phyloP scores from a whole-genome alignment of 305 asterid genomes.

The Solanum hybrid region DNA sequence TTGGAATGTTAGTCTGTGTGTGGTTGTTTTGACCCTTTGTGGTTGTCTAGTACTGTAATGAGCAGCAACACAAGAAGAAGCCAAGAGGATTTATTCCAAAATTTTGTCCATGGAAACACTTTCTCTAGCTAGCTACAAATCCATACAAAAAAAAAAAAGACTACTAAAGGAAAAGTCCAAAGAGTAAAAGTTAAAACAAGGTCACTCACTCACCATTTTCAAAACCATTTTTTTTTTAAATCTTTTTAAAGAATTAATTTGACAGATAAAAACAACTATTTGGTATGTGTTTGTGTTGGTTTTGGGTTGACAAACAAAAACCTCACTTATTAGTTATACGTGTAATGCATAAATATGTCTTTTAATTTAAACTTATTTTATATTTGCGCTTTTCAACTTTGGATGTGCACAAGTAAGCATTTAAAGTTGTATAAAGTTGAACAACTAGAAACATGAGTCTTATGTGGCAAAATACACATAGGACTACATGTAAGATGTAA shows the following conservation, averaged over 20 bases:
- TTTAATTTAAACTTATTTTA: no score
- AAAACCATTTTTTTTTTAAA: conserved; percentile 6
- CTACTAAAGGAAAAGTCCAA: conserved; percentile 11
- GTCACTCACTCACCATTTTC: conserved; percentile 34
- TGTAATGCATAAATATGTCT: no score
- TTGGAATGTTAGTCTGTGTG: background rate
- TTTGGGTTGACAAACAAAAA: background rate
- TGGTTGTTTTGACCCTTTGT: background rate
- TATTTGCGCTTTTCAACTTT: rapidly evolving
- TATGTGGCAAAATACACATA: no score
- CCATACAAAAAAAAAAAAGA: background rate
- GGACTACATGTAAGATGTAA: no score
- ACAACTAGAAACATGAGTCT: no score
- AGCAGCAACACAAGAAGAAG: conserved; percentile 5
- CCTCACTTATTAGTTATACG: no score
- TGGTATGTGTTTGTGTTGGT: conserved; percentile 3
- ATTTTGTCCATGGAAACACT: conserved; percentile 47
- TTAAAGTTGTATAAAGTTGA: no score
- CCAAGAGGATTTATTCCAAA: conserved; percentile 36
- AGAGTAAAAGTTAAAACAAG: conserved; percentile 35
- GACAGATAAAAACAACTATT: conserved; percentile 5
- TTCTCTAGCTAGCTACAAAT: conserved; percentile 13
- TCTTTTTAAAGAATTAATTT: background rate
- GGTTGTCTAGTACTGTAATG: background rate
- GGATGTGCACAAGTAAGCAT: no score